Conservation (phyloP, 1,284 basidiomycete species). For the Porogramme epimiltina region DNA sequence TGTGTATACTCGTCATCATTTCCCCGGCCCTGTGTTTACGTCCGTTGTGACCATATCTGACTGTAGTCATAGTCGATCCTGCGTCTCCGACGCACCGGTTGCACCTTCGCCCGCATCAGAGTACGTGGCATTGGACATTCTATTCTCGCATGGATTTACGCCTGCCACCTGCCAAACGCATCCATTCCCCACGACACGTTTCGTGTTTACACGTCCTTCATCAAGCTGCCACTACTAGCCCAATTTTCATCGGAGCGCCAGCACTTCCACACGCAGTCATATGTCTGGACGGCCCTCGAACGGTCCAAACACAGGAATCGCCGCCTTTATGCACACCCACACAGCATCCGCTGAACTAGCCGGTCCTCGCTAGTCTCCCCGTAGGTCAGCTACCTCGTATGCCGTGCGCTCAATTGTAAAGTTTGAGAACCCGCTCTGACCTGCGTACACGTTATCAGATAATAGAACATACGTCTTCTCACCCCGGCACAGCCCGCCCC, state of each 20-base stretch:
- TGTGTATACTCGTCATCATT: no score
- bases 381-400: background rate
- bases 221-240: no score
- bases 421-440: background rate
- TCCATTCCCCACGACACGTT: no score
- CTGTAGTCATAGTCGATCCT: no score
- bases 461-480: background rate
- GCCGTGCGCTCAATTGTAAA: background rate
- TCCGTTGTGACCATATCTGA: no score
- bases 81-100: no score
- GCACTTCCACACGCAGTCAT: background rate
- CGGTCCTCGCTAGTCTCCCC: background rate
- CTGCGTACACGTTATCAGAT: slow-evolving; percentile 2
- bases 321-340: background rate
- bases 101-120: no score
- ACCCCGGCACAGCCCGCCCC: background rate
- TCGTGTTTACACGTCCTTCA: no score
- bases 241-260: background rate
- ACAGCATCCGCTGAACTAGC: background rate
- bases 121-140: no score
- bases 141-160: no score
- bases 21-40: no score
- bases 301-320: background rate
- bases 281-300: slow-evolving; percentile 4
- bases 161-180: no score